Evolutionary conservation across 257 asterid genomes (phyloP), one percentile per base, ranked within the genome.

Genomic region (Ilex aquifolium): DNA sequence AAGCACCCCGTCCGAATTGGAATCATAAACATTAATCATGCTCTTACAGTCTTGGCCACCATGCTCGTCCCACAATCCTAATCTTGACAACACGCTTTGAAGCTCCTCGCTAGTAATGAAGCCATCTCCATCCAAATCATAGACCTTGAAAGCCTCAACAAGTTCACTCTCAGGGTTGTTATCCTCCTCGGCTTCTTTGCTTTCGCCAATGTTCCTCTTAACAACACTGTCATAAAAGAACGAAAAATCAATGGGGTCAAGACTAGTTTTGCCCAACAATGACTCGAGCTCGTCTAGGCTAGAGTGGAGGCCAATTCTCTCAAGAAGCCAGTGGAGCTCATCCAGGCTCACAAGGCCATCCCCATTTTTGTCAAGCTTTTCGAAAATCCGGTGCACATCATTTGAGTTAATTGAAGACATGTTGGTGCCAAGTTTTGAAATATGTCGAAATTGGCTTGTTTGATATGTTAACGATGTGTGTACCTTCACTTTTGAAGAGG

Each of bases 1-100:
- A 57, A 86, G 78, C 64, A 75, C 60, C 2, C 91, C 95, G 73
- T 86, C 91, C 0, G 75, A 74, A 69, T 86, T 83, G 0, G 56
- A 50, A 48, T 86, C 91, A 10, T 76, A 86, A 13, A 58, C 74
- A 0, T 66, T 65, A 58, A 84, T 82, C 81, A 84, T 75, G 10
- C 50, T 58, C 65, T 32, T 72, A 50, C 88, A 80, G 61, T 85
- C 86, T 39, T 57, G 32, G 2, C 70, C 73, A 11, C 39, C 59
- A 7, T 15, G 7, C 48, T 68, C 75, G 17, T 76, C 78, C 78
- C 75, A 72, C 64, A 76, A 44, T 5, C 81, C 78, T 31, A 76
- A 72, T 69, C 78, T 72, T 5, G 56, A 65, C 40, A 76, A 36
- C 44, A 68, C 73, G 0, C 17, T 72, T 15, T 65, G 62, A n/a